Evolutionary conservation across 768 basidiomycete genomes (phyloP).

Genomic region (Lactarius indigo): DNA sequence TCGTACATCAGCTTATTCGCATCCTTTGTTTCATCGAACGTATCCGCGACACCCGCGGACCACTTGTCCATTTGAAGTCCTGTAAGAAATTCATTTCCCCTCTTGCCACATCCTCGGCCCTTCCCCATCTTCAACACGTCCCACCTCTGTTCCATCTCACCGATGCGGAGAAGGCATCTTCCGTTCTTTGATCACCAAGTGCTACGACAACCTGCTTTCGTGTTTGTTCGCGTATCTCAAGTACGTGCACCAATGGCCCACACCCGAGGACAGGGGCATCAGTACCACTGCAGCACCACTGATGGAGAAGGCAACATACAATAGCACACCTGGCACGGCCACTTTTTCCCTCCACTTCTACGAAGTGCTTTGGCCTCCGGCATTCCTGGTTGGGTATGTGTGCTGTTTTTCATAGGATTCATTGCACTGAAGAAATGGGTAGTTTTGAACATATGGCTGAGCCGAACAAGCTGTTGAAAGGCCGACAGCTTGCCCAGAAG

Average conservation of each 20-base stretch:
- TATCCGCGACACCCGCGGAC: slow-evolving; percentile 47
- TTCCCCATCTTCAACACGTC: slow-evolving; percentile 76
- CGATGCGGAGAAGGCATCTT: slow-evolving; percentile 53
- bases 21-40: too few species aligned
- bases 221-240: slow-evolving; percentile 92
- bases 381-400: slow-evolving; percentile 84
- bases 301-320: slow-evolving; percentile 39
- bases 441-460: slow-evolving; percentile 91
- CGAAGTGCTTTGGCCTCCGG: slow-evolving; percentile 74
- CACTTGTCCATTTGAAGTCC: slow-evolving; percentile 85
- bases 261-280: slow-evolving; percentile 28
- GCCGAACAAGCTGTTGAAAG: slow-evolving; percentile 75
- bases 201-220: slow-evolving; percentile 75
- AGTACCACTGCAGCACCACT: slow-evolving; percentile 1
- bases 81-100: slow-evolving; percentile 39
- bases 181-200: slow-evolving; percentile 56
- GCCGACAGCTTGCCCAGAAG: slow-evolving; percentile 50
- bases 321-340: slow-evolving; percentile 74
- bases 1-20: too few species aligned
- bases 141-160: slow-evolving; percentile 61
- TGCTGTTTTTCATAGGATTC: too few species aligned
- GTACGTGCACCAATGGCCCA: slow-evolving; percentile 86
- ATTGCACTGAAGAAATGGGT: background rate
- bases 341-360: slow-evolving; percentile 82
- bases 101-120: slow-evolving; percentile 41